Evolutionary conservation across 2,329 filamentous ascomycete species (phyloP).

Genomic region (Paradendryphiella salina): DNA sequence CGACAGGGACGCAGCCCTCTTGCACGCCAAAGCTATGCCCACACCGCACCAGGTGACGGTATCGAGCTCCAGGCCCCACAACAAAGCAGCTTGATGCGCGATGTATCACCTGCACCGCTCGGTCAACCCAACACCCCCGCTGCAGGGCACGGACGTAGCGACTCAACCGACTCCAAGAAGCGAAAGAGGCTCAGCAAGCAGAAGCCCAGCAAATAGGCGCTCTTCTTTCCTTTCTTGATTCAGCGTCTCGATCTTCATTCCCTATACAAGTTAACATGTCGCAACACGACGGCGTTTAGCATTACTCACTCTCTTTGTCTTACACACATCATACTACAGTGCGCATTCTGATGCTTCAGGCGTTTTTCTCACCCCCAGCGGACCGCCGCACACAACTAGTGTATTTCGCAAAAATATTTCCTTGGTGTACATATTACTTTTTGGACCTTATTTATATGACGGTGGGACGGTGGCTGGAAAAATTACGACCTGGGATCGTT

Average conservation of each 20-base stretch:
- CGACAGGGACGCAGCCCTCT: constrained; percentile 52
- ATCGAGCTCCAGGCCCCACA: constrained; percentile 46
- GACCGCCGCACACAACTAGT: constrained; percentile 3
- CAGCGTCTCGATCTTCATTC: constrained; percentile 11
- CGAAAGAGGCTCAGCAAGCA: constrained; percentile 45
- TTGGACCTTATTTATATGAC: constrained; percentile 5
- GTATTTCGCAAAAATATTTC: constrained; percentile 2
- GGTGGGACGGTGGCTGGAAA: constrained; percentile 2
- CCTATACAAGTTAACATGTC: not conserved
- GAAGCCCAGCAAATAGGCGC: constrained; percentile 31
- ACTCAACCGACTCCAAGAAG: constrained; percentile 42
- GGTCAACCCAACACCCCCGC: constrained; percentile 12
- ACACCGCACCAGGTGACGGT: constrained; percentile 39
- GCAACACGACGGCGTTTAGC: not conserved
- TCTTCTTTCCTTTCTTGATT: not conserved
- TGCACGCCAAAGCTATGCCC: constrained; percentile 51
- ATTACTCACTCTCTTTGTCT: not conserved
- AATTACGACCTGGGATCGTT: constrained; percentile 7
- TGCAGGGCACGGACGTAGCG: constrained; percentile 35
- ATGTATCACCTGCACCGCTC: constrained; percentile 41
- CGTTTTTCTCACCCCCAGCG: constrained; percentile 7
- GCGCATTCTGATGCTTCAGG: constrained; percentile 5
- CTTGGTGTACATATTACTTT: constrained; percentile 19
- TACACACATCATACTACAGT: not conserved
- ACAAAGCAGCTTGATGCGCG: constrained; percentile 39